A percentile compares a stretch with the other conserved stretches of the same genome.
These are phyloP conservation scores for Hypoxylon fuscum DNA, from an alignment of 495 filamentous ascomycete species.

Conservation along the genomic window DNA sequence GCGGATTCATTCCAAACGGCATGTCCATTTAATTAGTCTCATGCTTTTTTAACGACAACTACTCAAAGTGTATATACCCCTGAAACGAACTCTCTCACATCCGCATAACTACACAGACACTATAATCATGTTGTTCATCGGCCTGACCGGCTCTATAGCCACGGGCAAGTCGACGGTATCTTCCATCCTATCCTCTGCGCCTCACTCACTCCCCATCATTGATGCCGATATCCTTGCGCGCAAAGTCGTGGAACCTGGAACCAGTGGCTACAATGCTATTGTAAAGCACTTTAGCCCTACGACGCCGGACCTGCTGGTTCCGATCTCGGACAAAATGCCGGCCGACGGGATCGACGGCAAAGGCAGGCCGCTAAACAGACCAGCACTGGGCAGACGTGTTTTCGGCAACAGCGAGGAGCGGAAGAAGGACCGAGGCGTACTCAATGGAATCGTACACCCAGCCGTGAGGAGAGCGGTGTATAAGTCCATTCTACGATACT, in stretches of 20 bases:
- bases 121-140: slow-evolving; percentile 85
- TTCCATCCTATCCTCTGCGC: slow-evolving; percentile 75
- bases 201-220: slow-evolving; percentile 89
- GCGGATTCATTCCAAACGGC: too few species aligned
- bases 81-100: not conserved
- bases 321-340: slow-evolving; percentile 52
- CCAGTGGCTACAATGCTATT: slow-evolving; percentile 79
- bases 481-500: slow-evolving; percentile 68
- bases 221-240: slow-evolving; percentile 94
- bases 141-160: slow-evolving; percentile 95
- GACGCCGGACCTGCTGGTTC: slow-evolving; percentile 84
- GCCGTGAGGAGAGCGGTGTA: slow-evolving; percentile 82
- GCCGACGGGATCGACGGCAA: slow-evolving; percentile 54
- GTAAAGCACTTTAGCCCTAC: slow-evolving; percentile 77
- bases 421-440: slow-evolving; percentile 70
- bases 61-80: too few species aligned
- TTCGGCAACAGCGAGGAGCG: slow-evolving; percentile 77
- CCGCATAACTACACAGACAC: slow-evolving; percentile 2
- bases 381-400: slow-evolving; percentile 82
- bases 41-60: too few species aligned
- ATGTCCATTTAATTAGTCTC: too few species aligned
- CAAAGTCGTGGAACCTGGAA: slow-evolving; percentile 90
- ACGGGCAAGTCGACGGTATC: slow-evolving; percentile 99
- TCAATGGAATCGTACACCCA: slow-evolving; percentile 94
- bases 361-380: slow-evolving; percentile 81